Base-by-base conservation (phyloP, 2,329 filamentous ascomycete genomes). In the Coniosporium tulheliwenetii region DNA sequence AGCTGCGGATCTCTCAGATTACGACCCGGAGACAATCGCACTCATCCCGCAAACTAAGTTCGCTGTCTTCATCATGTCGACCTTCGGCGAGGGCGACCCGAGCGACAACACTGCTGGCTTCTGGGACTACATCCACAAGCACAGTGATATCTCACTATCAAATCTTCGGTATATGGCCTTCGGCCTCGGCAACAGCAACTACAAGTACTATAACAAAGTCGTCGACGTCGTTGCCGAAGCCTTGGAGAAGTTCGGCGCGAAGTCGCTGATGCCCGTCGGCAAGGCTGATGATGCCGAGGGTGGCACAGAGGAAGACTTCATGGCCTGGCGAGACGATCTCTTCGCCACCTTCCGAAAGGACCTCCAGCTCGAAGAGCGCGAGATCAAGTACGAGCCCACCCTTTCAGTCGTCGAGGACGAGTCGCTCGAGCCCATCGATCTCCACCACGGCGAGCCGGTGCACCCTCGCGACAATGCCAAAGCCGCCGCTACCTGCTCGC, bases 1-100 rank as follows among this genome's bases (percentile, higher is more conserved):
- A 19, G 56, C 56, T 0, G 65, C 63, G 5, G 66, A 70, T 42
- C 51, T 69, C 2, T 64, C 60, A 5, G 67, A 71, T 42, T 71
- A 64, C 41, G 66, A 71, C 38, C 50, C 57, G 2, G 58, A 63
- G 1, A 60, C 53, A 2, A 58, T 67, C 13, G 48, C 53, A 5
- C 44, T 44, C 2, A 53, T 59, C 7, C 43, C 48, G 1, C 29
- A 43, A 5, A 37, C 37, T 9, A 50, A 50, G 36, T 15, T 52
- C n/a, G 47, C 47, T 5, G 38, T 54, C 10, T 50, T 54, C 42
- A 41, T 53, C n/a, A 43, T 50, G 5, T 54, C 52, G 12, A 54
- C 52, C 1, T 55, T 50, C 33, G 52, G 52, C 13, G 52, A 55
- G 30, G 52, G 51, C 1, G 52, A 54, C 29, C 52, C 52, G 10